Base-by-base conservation (phyloP, 1,284 basidiomycete species). In the Fistulina hepatica region DNA sequence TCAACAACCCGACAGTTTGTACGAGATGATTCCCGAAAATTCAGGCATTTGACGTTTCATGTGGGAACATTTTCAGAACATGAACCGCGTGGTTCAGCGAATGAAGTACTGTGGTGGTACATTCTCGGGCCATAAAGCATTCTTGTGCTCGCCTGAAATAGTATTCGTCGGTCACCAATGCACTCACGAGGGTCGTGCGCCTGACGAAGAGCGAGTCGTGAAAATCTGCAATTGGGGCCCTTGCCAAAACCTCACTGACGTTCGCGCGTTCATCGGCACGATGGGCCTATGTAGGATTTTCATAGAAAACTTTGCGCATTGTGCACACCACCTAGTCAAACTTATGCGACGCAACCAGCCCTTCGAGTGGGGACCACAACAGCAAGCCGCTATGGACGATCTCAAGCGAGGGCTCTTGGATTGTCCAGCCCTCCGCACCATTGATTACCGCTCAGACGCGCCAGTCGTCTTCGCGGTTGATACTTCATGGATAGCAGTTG, bases 401-500 rank as follows among this genome's bases (percentile, higher is more conserved):
- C 44, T 57, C 8, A 55, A 56, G 34, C 10, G 35, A 2, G 48
- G 48, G 0, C 23, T 56, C 30, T 20, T 43, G 1, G 15, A 8
- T 4, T 48, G 45, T 6, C 48, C 51, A 4, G 50, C 43, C 1
- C 23, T 56, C 0, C 37, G 32, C 15, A 40, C 43, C 2, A 12
- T 47, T 5, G 37, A 47, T 21, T 47, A 40, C 22, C 21, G 33
- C 0, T 46, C 39, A 28, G 28, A 31, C 3, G 20, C 19, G 6
- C 32, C 33, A 11, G 33, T 44, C 8, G 21, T 40, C 12, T 6
- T 44, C 2, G 33, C 43, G 5, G 40, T 40, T 58, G 3, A 65
- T 44, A 54, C 60, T 0, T 63, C 57, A 1, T 45, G 46, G 21
- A 57, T 57, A 32, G 60, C 58, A 0, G 52, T 59, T 2, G 61